A percentile compares a stretch with the other conserved stretches of the same genome.
These are phyloP conservation scores for Vicia sativa DNA, from an alignment of 306 rosid genomes.

Conservation along the genomic window DNA sequence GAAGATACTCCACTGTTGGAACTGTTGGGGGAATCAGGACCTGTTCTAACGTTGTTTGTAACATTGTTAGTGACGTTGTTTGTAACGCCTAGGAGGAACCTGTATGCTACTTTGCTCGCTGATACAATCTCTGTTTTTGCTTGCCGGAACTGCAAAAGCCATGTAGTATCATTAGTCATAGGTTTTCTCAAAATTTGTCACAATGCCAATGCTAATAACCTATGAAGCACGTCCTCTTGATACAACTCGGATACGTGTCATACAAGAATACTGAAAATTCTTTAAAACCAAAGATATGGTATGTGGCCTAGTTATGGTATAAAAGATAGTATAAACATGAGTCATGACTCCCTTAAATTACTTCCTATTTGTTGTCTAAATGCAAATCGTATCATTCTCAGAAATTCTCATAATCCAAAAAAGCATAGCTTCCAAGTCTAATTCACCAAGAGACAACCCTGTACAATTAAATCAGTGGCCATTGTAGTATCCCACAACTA, in stretches of 20 bases:
- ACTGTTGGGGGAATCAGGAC: slow-evolving; percentile 63
- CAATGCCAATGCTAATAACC: slow-evolving; percentile 1
- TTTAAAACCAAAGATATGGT: neutral
- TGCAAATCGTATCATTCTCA: too few species aligned
- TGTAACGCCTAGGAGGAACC: slow-evolving; percentile 77
- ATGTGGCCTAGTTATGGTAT: neutral
- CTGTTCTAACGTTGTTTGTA: slow-evolving; percentile 54
- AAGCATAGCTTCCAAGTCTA: neutral
- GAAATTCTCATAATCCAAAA: neutral
- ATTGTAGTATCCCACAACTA: neutral
- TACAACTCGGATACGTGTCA: neutral
- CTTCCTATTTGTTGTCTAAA: too few species aligned
- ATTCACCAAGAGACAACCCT: neutral
- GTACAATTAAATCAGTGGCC: neutral
- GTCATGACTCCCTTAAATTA: neutral
- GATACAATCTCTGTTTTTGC: slow-evolving; percentile 91
- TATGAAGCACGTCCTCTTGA: neutral
- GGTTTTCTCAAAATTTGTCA: neutral
- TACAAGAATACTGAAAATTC: neutral
- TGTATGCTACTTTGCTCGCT: slow-evolving; percentile 96
- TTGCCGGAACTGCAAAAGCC: slow-evolving; percentile 80
- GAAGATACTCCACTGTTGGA: slow-evolving; percentile 62
- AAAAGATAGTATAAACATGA: neutral
- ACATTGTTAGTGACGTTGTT: slow-evolving; percentile 77
- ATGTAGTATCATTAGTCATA: slow-evolving; percentile 20